A percentile compares a stretch with the other conserved stretches of the same genome.
Evolutionary conservation across 257 asterid genomes (phyloP).

Genomic region (Nicotiana tabacum): DNA sequence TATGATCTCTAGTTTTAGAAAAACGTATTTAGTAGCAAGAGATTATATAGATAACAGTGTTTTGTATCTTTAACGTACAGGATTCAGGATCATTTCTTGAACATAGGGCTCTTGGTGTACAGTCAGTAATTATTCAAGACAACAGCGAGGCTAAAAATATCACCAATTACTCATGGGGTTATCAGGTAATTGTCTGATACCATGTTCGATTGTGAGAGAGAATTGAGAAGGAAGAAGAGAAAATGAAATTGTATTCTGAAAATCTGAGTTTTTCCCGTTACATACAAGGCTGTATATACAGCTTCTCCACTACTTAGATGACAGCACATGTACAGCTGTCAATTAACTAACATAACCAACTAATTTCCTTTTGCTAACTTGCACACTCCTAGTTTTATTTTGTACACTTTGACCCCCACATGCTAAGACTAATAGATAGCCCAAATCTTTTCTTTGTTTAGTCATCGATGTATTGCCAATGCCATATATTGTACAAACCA

Average conservation of each 20-base stretch:
- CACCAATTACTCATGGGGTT: constrained; percentile 52
- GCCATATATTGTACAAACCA: neutral
- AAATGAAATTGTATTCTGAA: too few species aligned
- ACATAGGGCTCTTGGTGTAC: constrained; percentile 49
- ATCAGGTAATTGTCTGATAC: constrained; percentile 41
- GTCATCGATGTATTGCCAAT: neutral
- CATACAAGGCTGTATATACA: too few species aligned
- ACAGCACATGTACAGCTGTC: too few species aligned
- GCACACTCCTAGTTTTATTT: too few species aligned
- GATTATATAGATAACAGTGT: neutral
- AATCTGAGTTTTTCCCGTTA: too few species aligned
- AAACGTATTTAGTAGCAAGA: neutral
- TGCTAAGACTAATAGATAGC: neutral
- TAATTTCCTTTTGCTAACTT: too few species aligned
- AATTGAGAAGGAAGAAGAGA: too few species aligned
- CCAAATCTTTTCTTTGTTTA: neutral
- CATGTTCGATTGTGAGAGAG: too few species aligned
- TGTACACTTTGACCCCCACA: too few species aligned
- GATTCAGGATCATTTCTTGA: constrained; percentile 82
- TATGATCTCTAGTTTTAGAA: neutral
- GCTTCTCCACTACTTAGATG: too few species aligned
- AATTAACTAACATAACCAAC: too few species aligned
- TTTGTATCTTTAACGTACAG: constrained; percentile 28
- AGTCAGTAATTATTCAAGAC: constrained; percentile 35
- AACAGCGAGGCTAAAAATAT: constrained; percentile 19